Base-by-base conservation (phyloP, 2,329 filamentous ascomycete genomes). In the Xylaria sp. region DNA sequence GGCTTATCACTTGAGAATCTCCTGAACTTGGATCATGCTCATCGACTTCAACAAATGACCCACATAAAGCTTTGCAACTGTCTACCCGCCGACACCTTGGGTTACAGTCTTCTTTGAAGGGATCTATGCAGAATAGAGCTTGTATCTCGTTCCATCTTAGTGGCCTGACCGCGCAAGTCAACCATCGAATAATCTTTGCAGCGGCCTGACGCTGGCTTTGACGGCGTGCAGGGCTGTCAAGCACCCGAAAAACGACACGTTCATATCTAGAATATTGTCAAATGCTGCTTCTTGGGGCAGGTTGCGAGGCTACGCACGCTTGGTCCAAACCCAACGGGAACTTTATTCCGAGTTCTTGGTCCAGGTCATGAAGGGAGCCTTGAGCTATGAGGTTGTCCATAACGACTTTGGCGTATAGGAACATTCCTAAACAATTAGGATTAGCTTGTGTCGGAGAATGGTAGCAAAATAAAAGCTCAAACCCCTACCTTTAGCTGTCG, bases 391-490 rank as follows among this genome's bases (percentile, higher is more conserved):
- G 73, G 28, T 75, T 74, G 23, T 72, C 63, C 39, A 74, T 51
- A 18, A 75, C 73, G n/a, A 75, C 41, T 41, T 71, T 75, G 0
- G 60, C 70, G 37, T 74, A 75, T 12, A 74, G 41, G 25, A 75
- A 75, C 73, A 71, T 69, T 4, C 63, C 69, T 71, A 15, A n/a
- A 28, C 12, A 3, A 23, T 28, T 13, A 25, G 23, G 10, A 66
- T 66, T 34, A 65, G 63, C 23, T 23, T 50, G 10, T 37, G 34
- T 37, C 34, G 10, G 2, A 37, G 34, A 37, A 37, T 37, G 10
- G 34, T 1, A 37, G 10, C 34, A 9, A 10, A 37, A 37, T 37
- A 37, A 4, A 37, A 37, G 34, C 34, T 37, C 9, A 23, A 23
- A 23, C 20, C 20, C 18, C 4, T 48, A 59, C 65, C 65, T 59